These are phyloP conservation scores for Hemileccinum rubropunctum DNA, from an alignment of 768 basidiomycete genomes.

Conservation along the genomic window DNA sequence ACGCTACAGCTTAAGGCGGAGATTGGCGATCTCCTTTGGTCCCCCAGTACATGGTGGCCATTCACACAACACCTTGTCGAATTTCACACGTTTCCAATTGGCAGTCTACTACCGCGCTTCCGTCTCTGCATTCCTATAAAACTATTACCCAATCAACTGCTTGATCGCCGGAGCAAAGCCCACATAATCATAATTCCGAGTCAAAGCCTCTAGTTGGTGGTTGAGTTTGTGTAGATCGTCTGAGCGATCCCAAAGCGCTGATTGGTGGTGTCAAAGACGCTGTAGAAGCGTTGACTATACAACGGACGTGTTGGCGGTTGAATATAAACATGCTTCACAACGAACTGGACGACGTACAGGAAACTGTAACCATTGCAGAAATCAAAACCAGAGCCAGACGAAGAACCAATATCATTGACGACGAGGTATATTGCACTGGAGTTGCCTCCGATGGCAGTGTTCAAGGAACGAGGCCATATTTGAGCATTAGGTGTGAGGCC, in stretches of 20 bases:
- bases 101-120: no score
- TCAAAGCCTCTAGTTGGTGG: neutral
- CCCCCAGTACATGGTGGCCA: no score
- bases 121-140: no score
- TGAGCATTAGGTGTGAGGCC: conserved; percentile 27
- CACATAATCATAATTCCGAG: no score
- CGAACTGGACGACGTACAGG: conserved; percentile 1
- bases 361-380: conserved; percentile 24
- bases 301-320: neutral
- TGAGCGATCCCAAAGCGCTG: conserved; percentile 39
- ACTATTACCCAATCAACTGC: no score
- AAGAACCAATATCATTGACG: conserved; percentile 19
- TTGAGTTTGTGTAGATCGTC: conserved; percentile 32
- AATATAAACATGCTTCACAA: no score
- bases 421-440: conserved; percentile 28
- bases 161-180: no score
- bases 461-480: conserved; percentile 35
- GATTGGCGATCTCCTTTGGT: no score
- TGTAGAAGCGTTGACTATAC: conserved; percentile 41
- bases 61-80: no score
- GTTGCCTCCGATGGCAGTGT: conserved; percentile 28
- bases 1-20: no score
- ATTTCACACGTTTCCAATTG: no score
- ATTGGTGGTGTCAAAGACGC: conserved; percentile 40
- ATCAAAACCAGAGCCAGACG: conserved; percentile 18